phyloP scores from a whole-genome alignment of 2,329 filamentous ascomycete genomes.

The Venturiaceae sp. region DNA sequence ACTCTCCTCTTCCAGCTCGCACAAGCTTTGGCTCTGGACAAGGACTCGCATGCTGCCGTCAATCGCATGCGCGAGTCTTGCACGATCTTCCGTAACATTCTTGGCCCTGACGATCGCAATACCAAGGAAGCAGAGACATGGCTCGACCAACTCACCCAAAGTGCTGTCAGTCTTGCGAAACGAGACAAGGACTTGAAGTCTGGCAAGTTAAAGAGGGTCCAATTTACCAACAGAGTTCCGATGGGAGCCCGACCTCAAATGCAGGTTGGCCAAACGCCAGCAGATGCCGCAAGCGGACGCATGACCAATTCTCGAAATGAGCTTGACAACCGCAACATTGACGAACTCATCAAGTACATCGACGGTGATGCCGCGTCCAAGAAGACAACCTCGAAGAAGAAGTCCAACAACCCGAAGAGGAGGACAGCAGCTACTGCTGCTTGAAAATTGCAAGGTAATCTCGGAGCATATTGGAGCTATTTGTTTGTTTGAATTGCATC shows the following conservation, averaged over 20 bases:
- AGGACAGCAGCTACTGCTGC: neutral
- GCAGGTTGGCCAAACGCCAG: conserved; percentile 15
- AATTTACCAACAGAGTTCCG: conserved; percentile 39
- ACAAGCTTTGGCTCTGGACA: conserved; percentile 89
- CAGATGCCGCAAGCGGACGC: conserved; percentile 13
- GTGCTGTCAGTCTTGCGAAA: conserved; percentile 88
- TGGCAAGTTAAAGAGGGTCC: conserved; percentile 61
- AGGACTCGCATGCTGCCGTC: conserved; percentile 86
- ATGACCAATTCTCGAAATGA: conserved; percentile 32
- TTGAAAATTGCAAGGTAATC: neutral
- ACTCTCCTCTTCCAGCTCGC: conserved; percentile 96
- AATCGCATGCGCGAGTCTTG: conserved; percentile 92
- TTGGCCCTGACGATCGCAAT: conserved; percentile 88
- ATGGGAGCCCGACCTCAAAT: conserved; percentile 20
- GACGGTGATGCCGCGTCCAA: conserved; percentile 52
- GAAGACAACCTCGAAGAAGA: conserved; percentile 2
- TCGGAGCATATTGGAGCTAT: neutral
- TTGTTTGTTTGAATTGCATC: neutral
- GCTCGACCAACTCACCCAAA: conserved; percentile 93
- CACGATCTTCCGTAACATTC: conserved; percentile 82
- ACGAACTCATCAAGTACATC: conserved; percentile 90
- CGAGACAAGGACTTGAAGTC: conserved; percentile 62
- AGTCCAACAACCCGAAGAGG: conserved; percentile 4
- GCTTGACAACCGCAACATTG: conserved; percentile 74
- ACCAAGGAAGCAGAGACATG: conserved; percentile 96